Conservation (phyloP, 202 grass and related monocot genomes). For the Elaeis oleifera region DNA sequence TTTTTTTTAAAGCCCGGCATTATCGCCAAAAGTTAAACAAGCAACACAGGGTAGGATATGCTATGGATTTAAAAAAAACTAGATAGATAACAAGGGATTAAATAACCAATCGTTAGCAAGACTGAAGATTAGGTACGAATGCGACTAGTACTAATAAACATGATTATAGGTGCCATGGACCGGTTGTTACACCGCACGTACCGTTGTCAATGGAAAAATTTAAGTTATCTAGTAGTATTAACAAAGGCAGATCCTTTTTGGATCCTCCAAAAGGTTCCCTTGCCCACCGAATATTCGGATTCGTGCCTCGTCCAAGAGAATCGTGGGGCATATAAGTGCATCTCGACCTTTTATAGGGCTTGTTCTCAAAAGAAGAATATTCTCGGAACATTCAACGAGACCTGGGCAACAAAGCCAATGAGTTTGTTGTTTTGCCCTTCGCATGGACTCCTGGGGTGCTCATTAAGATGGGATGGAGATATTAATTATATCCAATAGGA, state of each 20-base stretch:
- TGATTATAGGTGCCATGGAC: not conserved
- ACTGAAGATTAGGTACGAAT: not conserved
- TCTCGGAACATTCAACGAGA: not conserved
- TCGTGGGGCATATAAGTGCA: not conserved
- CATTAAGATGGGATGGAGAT: too few species aligned
- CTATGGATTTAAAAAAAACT: too few species aligned
- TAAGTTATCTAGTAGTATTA: too few species aligned
- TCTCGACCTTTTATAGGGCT: too few species aligned
- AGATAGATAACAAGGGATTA: too few species aligned
- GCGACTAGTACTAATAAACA: not conserved
- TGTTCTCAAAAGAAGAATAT: not conserved
- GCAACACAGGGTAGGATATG: too few species aligned
- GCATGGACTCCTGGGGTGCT: not conserved
- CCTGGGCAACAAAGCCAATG: not conserved
- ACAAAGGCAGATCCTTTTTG: not conserved
- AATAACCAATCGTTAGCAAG: not conserved
- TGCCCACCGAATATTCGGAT: not conserved
- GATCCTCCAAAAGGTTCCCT: not conserved
- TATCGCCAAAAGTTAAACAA: too few species aligned
- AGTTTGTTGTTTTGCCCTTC: not conserved
- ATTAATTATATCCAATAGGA: too few species aligned
- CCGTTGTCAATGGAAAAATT: too few species aligned
- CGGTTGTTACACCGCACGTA: not conserved
- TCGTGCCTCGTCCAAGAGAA: not conserved
- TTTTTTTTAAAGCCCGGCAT: too few species aligned